Evolutionary conservation across 129 eudicot genomes (phyloP).

Genomic region (sunflower (Helianthus annuus)): HanXRQr2.0-SUNRISE NC_035436.2:167645275-167645774

Average conservation of each 20-base stretch:
- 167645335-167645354: background rate
- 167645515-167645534: constrained; percentile 18
- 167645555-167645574: constrained; percentile 31
- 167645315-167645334: too few relatives aligned
- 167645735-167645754: too few relatives aligned
- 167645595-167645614: constrained; percentile 33
- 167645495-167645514: constrained; percentile 20
- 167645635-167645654: constrained; percentile 25
- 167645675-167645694: constrained; percentile 25
- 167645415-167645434: constrained; percentile 34
- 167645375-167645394: constrained; percentile 29
- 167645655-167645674: constrained; percentile 35
- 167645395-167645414: constrained; percentile 36
- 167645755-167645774: too few relatives aligned
- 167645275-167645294: constrained; percentile 39
- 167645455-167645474: constrained; percentile 23
- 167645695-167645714: background rate
- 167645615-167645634: constrained; percentile 24
- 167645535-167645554: constrained; percentile 31
- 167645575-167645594: constrained; percentile 29
- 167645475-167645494: constrained; percentile 38
- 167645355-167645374: background rate
- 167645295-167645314: constrained; percentile 32
- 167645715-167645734: background rate
- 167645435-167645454: constrained; percentile 27